Evolutionary conservation across 1,284 basidiomycete genomes (phyloP), one percentile per base, ranked within the genome.

Genomic region (Flammula alnicola): DNA sequence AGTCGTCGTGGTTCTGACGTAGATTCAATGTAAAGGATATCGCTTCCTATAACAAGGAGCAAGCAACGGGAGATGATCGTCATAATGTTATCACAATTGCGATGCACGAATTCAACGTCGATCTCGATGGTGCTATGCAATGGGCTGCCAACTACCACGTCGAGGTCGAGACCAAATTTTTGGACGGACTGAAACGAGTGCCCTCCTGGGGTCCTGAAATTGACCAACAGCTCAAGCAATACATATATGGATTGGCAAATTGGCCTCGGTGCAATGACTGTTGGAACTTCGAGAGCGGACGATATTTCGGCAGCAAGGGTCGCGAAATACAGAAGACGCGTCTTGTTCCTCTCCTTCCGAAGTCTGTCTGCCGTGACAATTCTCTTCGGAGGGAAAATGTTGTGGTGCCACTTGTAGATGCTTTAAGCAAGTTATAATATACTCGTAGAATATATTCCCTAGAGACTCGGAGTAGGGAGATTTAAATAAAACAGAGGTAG

Each of bases 81-180:
- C 70, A 79, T 60, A 80, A 79, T 47, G 62, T 78, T 11, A 64
- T 79, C 23, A 71, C 72, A 3, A 64, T 76, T 14, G 66, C 73
- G 14, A 78, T 77, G 75, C 64, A 68, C 36, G 56, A 73, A 27
- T 43, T 62, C 36, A 52, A 66, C 7, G 51, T 63, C 3, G 60
- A 63, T 45, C 41, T 74, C 2, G 58, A 70, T 26, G 66, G 52
- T 3, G 70, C 74, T 0, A 66, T 76, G 55, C 52, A 68, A n/a
- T 73, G 66, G 61, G 60, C 69, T 2, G 52, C 51, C 0, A 45
- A 51, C 6, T 56, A 59, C 6, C 62, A 69, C 39, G 57, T 63
- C 12, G 49, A 55, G n/a, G 55, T 44, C 2, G 36, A 44, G n/a
- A 41, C 23, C 1, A 20, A 27, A 4, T 53, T 49, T 43, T 17